Base-by-base conservation (phyloP, 371 early-diverging fungal species). In the Cokeromyces recurvatus region DNA sequence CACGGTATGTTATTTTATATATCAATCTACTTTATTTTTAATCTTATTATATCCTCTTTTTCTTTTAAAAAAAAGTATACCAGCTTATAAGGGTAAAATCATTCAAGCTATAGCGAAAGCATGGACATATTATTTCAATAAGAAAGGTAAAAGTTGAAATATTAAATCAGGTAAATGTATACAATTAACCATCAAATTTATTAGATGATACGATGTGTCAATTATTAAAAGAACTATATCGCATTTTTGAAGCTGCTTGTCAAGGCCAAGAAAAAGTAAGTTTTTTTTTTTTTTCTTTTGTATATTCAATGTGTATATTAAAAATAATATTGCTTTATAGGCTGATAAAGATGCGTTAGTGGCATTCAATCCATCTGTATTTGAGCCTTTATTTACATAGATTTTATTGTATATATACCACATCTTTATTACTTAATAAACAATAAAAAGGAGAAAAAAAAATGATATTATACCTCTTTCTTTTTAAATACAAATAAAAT, bases 71-170 rank as follows among this genome's bases (percentile, higher is more conserved):
- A n/a, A n/a, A n/a, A 63, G 70, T 10, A 54, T 70, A 9, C 41
- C 53, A 7, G 2, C 12, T 8, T 66, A 61, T 39, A 31, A 45
- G 16, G 62, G 60, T 11, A 24, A 32, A 4, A 54, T 70, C 2
- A 43, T 70, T 37, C 37, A 46, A 24, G 38, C 57, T 4, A 14
- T 70, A 9, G 64, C 64, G 3, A 56, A 53, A 31, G 36, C 53
- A 25, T 70, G 71, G 71, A 19, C 45, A 1, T 25, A 48, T 22
- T 54, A 63, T 36, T 54, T 36, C 32, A 20, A 21, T 10, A 17
- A 21, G 1, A 29, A 60, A 25, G 46, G 47, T 48, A 35, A n/a
- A n/a, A n/a, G n/a, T n/a, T n/a, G n/a, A n/a, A n/a, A n/a, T n/a
- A n/a, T n/a, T n/a, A n/a, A 43, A 27, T 29, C 29, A 8, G 29